phyloP scores from a whole-genome alignment of 345 rosid genomes.

The Sisymbrium irio region DNA sequence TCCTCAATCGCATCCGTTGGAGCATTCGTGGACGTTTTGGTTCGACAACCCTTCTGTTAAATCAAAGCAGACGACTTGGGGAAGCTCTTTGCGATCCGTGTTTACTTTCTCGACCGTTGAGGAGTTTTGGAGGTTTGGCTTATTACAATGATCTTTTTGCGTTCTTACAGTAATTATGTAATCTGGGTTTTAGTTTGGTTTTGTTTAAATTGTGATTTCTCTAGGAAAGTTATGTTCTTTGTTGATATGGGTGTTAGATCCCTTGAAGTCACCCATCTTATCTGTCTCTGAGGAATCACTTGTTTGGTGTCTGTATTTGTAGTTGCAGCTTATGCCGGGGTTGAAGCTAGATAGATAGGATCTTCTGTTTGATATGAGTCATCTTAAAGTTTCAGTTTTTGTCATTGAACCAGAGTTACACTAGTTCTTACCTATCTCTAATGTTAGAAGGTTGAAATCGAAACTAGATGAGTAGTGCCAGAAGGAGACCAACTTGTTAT shows the following conservation, averaged over 20 bases:
- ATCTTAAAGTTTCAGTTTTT: too few species aligned
- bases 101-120: slow-evolving; percentile 69
- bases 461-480: not conserved
- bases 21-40: slow-evolving; percentile 95
- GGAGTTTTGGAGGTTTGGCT: slow-evolving; percentile 75
- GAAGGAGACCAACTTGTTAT: not conserved
- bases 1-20: slow-evolving; percentile 58
- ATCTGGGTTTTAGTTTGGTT: slow-evolving; percentile 1
- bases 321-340: too few species aligned
- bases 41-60: slow-evolving; percentile 65
- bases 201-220: not conserved
- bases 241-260: not conserved
- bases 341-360: too few species aligned
- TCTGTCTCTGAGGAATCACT: not conserved
- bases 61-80: slow-evolving; percentile 63
- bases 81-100: slow-evolving; percentile 69
- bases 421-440: not conserved
- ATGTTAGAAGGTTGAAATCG: not conserved
- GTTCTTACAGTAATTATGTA: not conserved
- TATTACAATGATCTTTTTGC: not conserved
- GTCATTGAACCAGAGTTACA: not conserved
- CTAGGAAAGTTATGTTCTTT: not conserved
- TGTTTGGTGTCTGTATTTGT: not conserved
- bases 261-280: not conserved
- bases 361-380: too few species aligned